phyloP scores from a whole-genome alignment of 1,284 basidiomycete genomes.

The Leccinum subfulvum region DNA sequence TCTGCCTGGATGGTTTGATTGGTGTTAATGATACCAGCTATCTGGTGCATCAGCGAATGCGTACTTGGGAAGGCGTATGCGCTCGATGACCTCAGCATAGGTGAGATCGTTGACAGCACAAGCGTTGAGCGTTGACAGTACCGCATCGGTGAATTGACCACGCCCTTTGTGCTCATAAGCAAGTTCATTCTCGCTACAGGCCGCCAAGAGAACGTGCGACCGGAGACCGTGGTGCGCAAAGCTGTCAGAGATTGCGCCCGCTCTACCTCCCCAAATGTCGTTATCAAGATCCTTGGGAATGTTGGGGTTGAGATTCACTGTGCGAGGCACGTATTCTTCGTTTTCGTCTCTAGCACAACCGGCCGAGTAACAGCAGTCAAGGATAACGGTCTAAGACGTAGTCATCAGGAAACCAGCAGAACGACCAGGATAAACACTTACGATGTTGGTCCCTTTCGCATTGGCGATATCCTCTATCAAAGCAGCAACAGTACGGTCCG shows the following conservation, averaged over 20 bases:
- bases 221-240: slow-evolving; percentile 41
- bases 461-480: slow-evolving; percentile 50
- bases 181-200: slow-evolving; percentile 46
- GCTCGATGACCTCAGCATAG: slow-evolving; percentile 13
- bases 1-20: slow-evolving; percentile 8
- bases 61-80: slow-evolving; percentile 15
- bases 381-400: slow-evolving; percentile 42
- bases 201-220: slow-evolving; percentile 52
- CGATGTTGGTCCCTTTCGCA: slow-evolving; percentile 59
- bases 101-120: slow-evolving; percentile 10
- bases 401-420: background rate
- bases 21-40: background rate
- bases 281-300: slow-evolving; percentile 47
- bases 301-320: slow-evolving; percentile 44
- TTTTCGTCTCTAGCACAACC: slow-evolving; percentile 37
- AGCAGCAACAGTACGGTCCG: slow-evolving; percentile 54
- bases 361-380: slow-evolving; percentile 58
- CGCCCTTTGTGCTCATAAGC: slow-evolving; percentile 18
- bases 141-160: slow-evolving; percentile 18
- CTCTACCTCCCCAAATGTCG: slow-evolving; percentile 45
- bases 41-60: background rate
- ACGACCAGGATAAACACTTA: background rate
- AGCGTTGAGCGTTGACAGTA: slow-evolving; percentile 15
- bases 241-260: slow-evolving; percentile 33
- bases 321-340: slow-evolving; percentile 38